Percentiles rank a stretch among this genome's conserved stretches.
phyloP scores from a whole-genome alignment of 371 early-diverging fungal genomes.

The Mortierella sp. region DNA sequence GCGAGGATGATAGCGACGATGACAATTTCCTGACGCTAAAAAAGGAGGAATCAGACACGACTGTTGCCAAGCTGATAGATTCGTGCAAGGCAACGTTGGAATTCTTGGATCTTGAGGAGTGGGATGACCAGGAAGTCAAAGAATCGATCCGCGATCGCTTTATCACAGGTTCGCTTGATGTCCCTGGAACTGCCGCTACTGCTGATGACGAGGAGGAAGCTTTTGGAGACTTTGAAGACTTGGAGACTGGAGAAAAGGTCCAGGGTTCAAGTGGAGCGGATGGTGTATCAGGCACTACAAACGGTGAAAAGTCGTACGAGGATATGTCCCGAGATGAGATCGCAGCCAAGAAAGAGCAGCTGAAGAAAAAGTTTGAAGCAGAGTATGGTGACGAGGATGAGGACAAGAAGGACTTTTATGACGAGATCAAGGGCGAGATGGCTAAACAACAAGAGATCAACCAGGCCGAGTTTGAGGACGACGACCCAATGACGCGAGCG shows the following conservation, averaged over 20 bases:
- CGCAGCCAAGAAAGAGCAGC: constrained; percentile 86
- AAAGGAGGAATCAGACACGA: constrained; percentile 51
- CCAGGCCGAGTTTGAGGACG: constrained; percentile 86
- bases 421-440: constrained; percentile 88
- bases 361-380: constrained; percentile 92
- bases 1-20: constrained; percentile 66
- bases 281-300: constrained; percentile 29
- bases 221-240: constrained; percentile 92
- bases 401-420: constrained; percentile 84
- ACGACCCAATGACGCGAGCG: constrained; percentile 79
- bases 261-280: constrained; percentile 54
- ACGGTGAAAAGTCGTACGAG: constrained; percentile 43
- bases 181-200: constrained; percentile 57
- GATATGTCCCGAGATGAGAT: constrained; percentile 67
- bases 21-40: constrained; percentile 76
- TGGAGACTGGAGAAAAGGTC: constrained; percentile 72
- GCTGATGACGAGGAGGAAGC: constrained; percentile 68
- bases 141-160: constrained; percentile 83
- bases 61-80: constrained; percentile 65
- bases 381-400: constrained; percentile 87
- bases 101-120: constrained; percentile 67
- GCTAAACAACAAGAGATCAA: constrained; percentile 84
- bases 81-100: constrained; percentile 72
- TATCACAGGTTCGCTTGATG: constrained; percentile 79
- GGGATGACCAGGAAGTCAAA: constrained; percentile 79